Conservation (phyloP, 2,329 filamentous ascomycete genomes). For the Shiraia sp. region DNA sequence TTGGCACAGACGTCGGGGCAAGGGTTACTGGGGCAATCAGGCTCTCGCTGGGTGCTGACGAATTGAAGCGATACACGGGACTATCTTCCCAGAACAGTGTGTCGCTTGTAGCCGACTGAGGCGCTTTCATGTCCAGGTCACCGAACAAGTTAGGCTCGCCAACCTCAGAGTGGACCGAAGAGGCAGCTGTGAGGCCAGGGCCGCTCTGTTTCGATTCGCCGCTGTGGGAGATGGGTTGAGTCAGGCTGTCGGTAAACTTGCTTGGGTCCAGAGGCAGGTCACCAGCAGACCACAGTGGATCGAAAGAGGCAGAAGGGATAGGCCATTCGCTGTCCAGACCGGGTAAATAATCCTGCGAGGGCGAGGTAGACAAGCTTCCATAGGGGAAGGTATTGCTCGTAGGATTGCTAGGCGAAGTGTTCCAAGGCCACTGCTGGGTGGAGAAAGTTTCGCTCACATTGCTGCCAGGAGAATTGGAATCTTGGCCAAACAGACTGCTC, state of each 20-base stretch:
- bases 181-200: constrained; percentile 45
- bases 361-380: constrained; percentile 44
- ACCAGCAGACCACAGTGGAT: constrained; percentile 44
- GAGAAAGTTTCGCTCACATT: constrained; percentile 37
- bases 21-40: constrained; percentile 30
- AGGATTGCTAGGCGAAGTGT: constrained; percentile 25
- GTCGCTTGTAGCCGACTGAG: constrained; percentile 38
- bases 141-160: constrained; percentile 40
- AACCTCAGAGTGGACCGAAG: constrained; percentile 47
- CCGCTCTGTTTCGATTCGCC: constrained; percentile 47
- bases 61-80: constrained; percentile 36
- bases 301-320: constrained; percentile 41
- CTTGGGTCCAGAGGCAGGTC: constrained; percentile 47
- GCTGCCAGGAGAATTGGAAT: constrained; percentile 40
- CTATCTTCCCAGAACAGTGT: constrained; percentile 44
- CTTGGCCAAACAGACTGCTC: constrained; percentile 28
- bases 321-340: constrained; percentile 40
- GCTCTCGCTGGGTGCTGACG: constrained; percentile 27
- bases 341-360: constrained; percentile 44
- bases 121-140: constrained; percentile 39
- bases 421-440: constrained; percentile 41
- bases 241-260: constrained; percentile 39
- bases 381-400: constrained; percentile 36
- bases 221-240: constrained; percentile 46
- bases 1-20: constrained; percentile 22